A percentile compares a stretch with the other conserved stretches of the same genome.
phyloP scores from a whole-genome alignment of 441 rosid genomes.

The Metrosideros polymorpha region DNA sequence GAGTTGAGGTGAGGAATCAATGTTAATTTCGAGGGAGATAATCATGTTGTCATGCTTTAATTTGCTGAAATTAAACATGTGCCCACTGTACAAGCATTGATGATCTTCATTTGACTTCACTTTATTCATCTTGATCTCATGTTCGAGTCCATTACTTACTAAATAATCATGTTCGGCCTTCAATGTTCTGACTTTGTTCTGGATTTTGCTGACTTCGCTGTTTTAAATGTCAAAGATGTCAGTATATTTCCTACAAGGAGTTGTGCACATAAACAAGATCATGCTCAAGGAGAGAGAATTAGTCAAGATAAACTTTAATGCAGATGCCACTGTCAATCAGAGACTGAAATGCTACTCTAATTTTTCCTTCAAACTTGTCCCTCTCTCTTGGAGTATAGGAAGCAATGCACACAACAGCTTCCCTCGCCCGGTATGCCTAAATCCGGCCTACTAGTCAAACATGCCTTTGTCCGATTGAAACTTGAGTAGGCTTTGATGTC shows the following conservation, averaged over 20 bases:
- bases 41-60: too few species aligned
- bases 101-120: too few species aligned
- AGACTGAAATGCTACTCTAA: rapidly evolving
- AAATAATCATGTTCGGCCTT: too few species aligned
- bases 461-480: neutral
- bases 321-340: neutral
- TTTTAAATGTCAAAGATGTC: neutral
- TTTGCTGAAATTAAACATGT: too few species aligned
- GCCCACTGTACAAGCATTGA: too few species aligned
- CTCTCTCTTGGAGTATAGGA: neutral
- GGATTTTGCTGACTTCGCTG: too few species aligned
- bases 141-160: too few species aligned
- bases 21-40: too few species aligned
- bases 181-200: too few species aligned
- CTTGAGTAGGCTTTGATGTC: neutral
- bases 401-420: neutral
- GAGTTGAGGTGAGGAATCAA: too few species aligned
- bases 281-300: neutral
- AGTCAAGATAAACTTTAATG: neutral
- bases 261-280: neutral
- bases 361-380: neutral
- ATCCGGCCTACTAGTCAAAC: rapidly evolving
- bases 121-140: too few species aligned
- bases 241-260: rapidly evolving
- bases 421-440: neutral